Evolutionary conservation across 164 flowering plant genomes (phyloP), one percentile per base, ranked within the genome.

Genomic region (Berberis thunbergii): DNA sequence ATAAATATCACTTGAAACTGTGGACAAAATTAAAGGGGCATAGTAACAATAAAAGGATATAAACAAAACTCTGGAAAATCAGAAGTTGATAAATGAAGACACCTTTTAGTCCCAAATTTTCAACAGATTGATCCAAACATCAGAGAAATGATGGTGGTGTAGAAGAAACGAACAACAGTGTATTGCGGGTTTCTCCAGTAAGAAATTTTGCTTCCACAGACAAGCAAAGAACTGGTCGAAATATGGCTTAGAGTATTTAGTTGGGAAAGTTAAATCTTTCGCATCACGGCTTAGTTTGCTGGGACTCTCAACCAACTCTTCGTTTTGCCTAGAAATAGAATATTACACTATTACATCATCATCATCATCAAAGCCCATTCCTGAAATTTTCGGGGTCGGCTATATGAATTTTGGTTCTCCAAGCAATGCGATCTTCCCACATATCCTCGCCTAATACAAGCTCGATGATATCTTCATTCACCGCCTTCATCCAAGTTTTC

Each of bases 101-200:
- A 94, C 99, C 96, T 89, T 79, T 85, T 85, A 41, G 87, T 80
- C 61, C 99, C 97, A 72, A 91, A 87, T 79, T 60, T 79, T 97
- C 99, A 95, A 71, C 94, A 91, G 68, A 95, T 89, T 50, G 96
- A 75, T 64, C 99, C 99, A 64, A 95, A 88, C 96, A 95, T 95
- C 75, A 87, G 71, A 54, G 97, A 89, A 73, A 91, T 89, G 63
- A 95, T 77, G 65, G 84, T 79, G 10, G 99, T 95, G 79, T 89
- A 95, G 80, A 91, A 91, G 80, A 86, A 89, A 44, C 94, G 85
- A 61, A 95, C 97, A 57, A 96, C 97, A 38, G 96, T 87, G 74
- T 95, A 95, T 66, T 89, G 96, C 10, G 99, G 97, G 71, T 89
- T 91, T 70, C 99, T 76, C 99, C 99, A 95, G 71, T 95, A 95